Base-by-base conservation (phyloP, 2,329 filamentous ascomycete genomes). In the Calycina herbarum region DNA sequence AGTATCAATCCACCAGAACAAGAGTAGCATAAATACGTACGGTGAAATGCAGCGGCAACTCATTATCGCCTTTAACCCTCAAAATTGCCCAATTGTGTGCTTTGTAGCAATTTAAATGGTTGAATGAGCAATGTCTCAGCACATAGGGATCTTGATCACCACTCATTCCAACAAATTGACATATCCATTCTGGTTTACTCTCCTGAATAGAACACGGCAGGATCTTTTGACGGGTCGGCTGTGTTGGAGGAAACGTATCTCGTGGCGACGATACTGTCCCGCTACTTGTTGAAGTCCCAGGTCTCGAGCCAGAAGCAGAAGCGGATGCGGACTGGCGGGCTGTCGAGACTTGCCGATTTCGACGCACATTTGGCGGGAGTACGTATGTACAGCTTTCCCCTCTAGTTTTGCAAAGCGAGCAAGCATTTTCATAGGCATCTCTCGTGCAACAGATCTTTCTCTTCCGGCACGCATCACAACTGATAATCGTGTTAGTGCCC, bases 121-220 rank as follows among this genome's bases (percentile, higher is more conserved):
- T 71, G 66, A 73, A 73, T 13, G 71, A 70, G 62, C 69, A 73
- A 64, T 73, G 71, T 29, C 70, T 57, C 11, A 73, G 62, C 11
- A 73, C 72, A 65, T 68, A 72, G 3, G 71, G 71, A 64, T 73
- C 72, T 54, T 72, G 72, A 64, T 73, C 72, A 51, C 72, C 70
- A 65, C 71, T 72, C 27, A 71, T 61, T 3, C 72, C 72, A 11
- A 72, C 72, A 57, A 72, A 71, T 27, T 73, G 71, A 56, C 68
- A 71, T 59, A 70, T 69, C 69, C 68, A 71, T 59, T 70, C 69
- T 57, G 40, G 29, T 27, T 40, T 40, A 31, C 15, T 35, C 35
- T 57, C 58, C 20, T 29, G 61, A 42, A 27, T 24, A 10, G 45
- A 51, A 51, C 45, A 27, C 20, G 45, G 45, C 17, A 51, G 20